Conservation (phyloP, 169 alveolate species). For the Plasmodium blacklocki region DNA sequence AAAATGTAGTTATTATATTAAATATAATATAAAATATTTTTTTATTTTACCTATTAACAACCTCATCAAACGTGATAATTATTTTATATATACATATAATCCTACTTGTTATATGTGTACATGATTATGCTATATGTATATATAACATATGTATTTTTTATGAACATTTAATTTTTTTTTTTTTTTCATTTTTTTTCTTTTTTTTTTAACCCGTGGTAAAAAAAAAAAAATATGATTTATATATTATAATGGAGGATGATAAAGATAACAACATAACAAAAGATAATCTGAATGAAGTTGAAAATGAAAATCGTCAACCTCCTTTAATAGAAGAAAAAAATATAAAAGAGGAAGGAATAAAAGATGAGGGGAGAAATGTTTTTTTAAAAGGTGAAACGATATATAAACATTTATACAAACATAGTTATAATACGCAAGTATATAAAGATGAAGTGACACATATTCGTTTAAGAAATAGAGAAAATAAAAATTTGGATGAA, state of each 20-base stretch:
- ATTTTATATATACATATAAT: too few species aligned
- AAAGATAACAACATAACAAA: not conserved
- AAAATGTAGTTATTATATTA: too few species aligned
- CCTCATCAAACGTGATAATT: too few species aligned
- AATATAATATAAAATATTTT: too few species aligned
- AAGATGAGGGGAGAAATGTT: not conserved
- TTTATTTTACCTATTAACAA: too few species aligned
- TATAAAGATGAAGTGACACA: slow-evolving; percentile 19
- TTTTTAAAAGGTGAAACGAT: slow-evolving; percentile 1
- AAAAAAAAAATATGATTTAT: not conserved
- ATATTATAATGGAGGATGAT: not conserved
- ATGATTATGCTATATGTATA: too few species aligned
- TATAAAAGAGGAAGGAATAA: not conserved
- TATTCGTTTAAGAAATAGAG: slow-evolving; percentile 8
- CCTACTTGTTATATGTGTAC: too few species aligned
- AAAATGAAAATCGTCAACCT: not conserved
- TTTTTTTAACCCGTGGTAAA: too few species aligned
- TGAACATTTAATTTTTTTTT: too few species aligned
- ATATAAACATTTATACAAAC: slow-evolving; percentile 21
- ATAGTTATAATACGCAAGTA: slow-evolving; percentile 12
- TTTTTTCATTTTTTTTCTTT: too few species aligned
- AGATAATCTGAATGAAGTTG: not conserved
- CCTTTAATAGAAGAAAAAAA: not conserved
- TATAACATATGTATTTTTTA: too few species aligned
- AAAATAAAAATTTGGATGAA: slow-evolving; percentile 22